Conservation (phyloP, 139 green algal species). For the Klebsormidium nitens region DNA sequence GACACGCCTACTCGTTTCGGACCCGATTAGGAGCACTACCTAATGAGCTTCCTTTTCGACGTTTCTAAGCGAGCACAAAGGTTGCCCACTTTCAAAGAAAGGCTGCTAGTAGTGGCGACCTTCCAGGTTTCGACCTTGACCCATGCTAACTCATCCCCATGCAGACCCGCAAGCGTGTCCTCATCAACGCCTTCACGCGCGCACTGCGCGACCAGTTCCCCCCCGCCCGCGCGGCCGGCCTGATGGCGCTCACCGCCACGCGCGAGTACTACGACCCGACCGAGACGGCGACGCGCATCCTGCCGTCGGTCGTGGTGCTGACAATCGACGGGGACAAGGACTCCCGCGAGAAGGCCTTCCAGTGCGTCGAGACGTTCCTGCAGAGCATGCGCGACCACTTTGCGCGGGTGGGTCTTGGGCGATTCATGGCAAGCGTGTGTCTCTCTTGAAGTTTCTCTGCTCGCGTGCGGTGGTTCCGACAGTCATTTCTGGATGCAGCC, state of each 20-base stretch:
- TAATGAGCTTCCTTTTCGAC: too few species aligned
- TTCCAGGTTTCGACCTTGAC: too few species aligned
- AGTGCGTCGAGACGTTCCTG: conserved; percentile 45
- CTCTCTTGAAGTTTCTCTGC: too few species aligned
- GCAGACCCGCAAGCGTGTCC: conserved; percentile 67
- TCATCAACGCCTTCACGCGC: conserved; percentile 90
- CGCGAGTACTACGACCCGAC: conserved; percentile 56
- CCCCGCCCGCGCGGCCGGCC: conserved; percentile 37
- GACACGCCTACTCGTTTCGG: too few species aligned
- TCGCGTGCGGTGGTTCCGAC: too few species aligned
- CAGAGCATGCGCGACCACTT: conserved; percentile 30
- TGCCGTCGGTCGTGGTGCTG: conserved; percentile 74
- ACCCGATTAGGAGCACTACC: too few species aligned
- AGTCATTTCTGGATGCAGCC: too few species aligned
- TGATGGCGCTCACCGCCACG: conserved; percentile 70
- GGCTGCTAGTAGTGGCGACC: too few species aligned
- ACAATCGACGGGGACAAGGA: conserved; percentile 69
- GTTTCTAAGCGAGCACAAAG: too few species aligned
- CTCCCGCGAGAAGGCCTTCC: conserved; percentile 46
- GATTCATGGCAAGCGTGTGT: too few species aligned
- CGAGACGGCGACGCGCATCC: conserved; percentile 68
- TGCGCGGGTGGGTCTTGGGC: conserved; percentile 8
- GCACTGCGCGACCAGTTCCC: conserved; percentile 72
- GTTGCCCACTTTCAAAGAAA: too few species aligned
- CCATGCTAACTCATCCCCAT: conserved; percentile 14